phyloP scores from a whole-genome alignment of 2,329 filamentous ascomycete species.

The Ophiocordyceps sinensis region DNA sequence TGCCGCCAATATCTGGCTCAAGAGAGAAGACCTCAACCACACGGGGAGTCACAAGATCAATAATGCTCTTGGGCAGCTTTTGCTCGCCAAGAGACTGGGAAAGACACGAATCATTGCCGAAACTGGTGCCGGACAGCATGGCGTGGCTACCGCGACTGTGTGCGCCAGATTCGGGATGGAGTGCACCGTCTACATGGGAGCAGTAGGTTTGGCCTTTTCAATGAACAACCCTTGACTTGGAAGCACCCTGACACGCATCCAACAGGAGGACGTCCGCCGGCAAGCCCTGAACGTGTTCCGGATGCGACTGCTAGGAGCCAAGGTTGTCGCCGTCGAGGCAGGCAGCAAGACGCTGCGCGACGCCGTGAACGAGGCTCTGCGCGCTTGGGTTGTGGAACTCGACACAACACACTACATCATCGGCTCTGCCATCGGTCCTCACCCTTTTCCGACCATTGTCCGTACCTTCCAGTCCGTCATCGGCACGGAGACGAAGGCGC shows the following conservation, averaged over 20 bases:
- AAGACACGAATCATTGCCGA: slow-evolving; percentile 98
- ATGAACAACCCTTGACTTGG: not conserved
- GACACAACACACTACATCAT: slow-evolving; percentile 97
- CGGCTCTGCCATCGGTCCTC: slow-evolving; percentile 90
- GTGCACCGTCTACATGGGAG: slow-evolving; percentile 97
- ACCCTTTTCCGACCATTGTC: slow-evolving; percentile 95
- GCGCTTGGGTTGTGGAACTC: slow-evolving; percentile 85
- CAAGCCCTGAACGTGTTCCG: slow-evolving; percentile 97
- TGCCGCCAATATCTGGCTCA: slow-evolving; percentile 93
- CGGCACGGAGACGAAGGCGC: slow-evolving; percentile 82
- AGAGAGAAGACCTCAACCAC: slow-evolving; percentile 95
- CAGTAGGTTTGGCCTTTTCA: slow-evolving; percentile 25
- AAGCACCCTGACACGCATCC: slow-evolving; percentile 4
- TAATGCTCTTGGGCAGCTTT: slow-evolving; percentile 86
- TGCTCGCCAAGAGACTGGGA: slow-evolving; percentile 71
- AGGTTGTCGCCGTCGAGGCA: slow-evolving; percentile 83
- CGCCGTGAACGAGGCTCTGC: slow-evolving; percentile 89
- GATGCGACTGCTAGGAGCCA: slow-evolving; percentile 89
- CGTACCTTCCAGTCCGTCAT: slow-evolving; percentile 97
- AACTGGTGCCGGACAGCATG: slow-evolving; percentile 93
- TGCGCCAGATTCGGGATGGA: slow-evolving; percentile 98
- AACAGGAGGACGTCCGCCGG: slow-evolving; percentile 73
- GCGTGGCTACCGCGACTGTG: slow-evolving; percentile 92
- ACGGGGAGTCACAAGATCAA: slow-evolving; percentile 99
- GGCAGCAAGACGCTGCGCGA: slow-evolving; percentile 73